Evolutionary conservation across 2,329 filamentous ascomycete genomes (phyloP).

Genomic region (Epicoccum nigrum): DNA sequence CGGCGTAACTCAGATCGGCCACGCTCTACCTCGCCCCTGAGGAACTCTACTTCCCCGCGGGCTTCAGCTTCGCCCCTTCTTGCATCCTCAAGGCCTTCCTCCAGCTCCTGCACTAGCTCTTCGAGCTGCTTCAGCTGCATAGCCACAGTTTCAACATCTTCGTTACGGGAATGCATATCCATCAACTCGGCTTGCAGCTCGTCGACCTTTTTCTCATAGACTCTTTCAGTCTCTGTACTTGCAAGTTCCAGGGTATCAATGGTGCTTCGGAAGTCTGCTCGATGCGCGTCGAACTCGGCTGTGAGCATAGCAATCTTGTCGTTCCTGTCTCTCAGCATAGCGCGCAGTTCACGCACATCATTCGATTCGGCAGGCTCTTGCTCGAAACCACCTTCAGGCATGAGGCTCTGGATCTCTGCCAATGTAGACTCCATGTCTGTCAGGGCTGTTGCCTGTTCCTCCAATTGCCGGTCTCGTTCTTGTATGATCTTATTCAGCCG

Average conservation of each 20-base stretch:
- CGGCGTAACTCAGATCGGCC: slow-evolving; percentile 85
- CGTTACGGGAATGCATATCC: slow-evolving; percentile 79
- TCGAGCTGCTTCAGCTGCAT: slow-evolving; percentile 92
- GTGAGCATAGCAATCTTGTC: slow-evolving; percentile 94
- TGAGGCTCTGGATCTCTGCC: slow-evolving; percentile 77
- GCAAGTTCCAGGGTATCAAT: slow-evolving; percentile 96
- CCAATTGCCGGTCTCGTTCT: slow-evolving; percentile 85
- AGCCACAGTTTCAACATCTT: slow-evolving; percentile 91
- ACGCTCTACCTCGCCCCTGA: slow-evolving; percentile 91
- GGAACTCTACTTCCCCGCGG: slow-evolving; percentile 91
- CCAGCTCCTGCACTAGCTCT: slow-evolving; percentile 93
- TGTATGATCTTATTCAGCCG: slow-evolving; percentile 75
- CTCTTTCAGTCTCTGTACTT: slow-evolving; percentile 90
- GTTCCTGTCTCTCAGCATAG: slow-evolving; percentile 90
- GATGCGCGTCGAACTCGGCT: slow-evolving; percentile 90
- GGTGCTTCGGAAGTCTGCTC: slow-evolving; percentile 94
- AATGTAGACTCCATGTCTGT: slow-evolving; percentile 89
- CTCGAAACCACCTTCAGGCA: slow-evolving; percentile 61
- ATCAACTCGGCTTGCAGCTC: slow-evolving; percentile 82
- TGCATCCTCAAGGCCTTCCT: slow-evolving; percentile 95
- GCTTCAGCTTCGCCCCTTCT: slow-evolving; percentile 93
- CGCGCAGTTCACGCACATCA: slow-evolving; percentile 77
- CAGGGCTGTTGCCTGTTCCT: slow-evolving; percentile 81
- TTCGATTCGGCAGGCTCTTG: slow-evolving; percentile 58
- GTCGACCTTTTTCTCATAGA: slow-evolving; percentile 92